These are phyloP conservation scores for Cucurbita maxima DNA, from an alignment of 306 rosid genomes.

Conservation along the genomic window DNA sequence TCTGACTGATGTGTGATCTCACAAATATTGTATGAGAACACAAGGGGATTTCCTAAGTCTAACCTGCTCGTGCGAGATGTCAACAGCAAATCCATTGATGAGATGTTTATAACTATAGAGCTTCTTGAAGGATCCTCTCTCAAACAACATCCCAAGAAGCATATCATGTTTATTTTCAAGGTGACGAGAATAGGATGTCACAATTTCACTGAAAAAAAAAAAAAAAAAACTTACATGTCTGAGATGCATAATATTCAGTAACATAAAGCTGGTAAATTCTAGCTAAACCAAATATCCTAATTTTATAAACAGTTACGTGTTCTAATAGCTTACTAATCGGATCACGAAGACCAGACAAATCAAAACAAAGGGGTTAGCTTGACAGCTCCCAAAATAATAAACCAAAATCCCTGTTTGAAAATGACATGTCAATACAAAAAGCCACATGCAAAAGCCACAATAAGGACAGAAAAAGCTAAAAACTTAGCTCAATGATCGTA, in stretches of 20 bases:
- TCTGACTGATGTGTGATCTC: not conserved
- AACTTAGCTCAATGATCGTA: not conserved
- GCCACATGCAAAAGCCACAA: not conserved
- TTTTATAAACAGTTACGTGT: not conserved
- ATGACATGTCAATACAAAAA: not conserved
- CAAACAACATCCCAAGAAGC: slow-evolving; percentile 82
- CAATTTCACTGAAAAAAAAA: slow-evolving; percentile 49
- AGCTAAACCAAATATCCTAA: slow-evolving; percentile 3
- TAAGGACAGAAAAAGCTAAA: not conserved
- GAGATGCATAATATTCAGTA: not conserved
- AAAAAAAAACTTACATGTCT: slow-evolving; percentile 7
- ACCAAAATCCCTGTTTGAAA: slow-evolving; percentile 1
- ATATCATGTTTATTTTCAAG: slow-evolving; percentile 82
- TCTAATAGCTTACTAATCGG: not conserved
- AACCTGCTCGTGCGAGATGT: slow-evolving; percentile 86
- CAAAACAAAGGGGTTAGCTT: not conserved
- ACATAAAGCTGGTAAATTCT: not conserved
- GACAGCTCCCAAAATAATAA: slow-evolving; percentile 1
- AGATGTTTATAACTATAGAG: slow-evolving; percentile 92
- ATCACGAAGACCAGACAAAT: not conserved
- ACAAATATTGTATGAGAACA: slow-evolving; percentile 15
- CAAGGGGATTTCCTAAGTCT: slow-evolving; percentile 22
- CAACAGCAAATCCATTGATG: slow-evolving; percentile 93
- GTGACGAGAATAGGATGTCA: slow-evolving; percentile 75
- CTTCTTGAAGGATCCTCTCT: slow-evolving; percentile 63